These are phyloP conservation scores for Chytriomyces sp. DNA, from an alignment of 192 early-diverging fungal species.

Conservation along the genomic window DNA sequence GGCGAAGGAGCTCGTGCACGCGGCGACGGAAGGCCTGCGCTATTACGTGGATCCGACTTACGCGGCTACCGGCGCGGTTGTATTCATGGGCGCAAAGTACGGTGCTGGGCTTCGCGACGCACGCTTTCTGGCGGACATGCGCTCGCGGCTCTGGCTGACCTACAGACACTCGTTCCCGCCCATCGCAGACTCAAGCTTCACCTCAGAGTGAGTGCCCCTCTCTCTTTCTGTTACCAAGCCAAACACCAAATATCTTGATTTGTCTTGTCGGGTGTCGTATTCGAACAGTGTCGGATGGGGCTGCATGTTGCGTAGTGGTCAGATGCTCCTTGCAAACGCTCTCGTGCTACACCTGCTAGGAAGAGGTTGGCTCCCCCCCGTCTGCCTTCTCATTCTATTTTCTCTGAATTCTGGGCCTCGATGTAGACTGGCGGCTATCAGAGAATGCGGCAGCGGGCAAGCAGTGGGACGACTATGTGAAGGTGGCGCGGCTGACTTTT, in stretches of 20 bases:
- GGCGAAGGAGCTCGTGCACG: slow-evolving; percentile 26
- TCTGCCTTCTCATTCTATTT: background rate
- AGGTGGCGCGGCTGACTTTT: slow-evolving; percentile 17
- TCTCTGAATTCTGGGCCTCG: background rate
- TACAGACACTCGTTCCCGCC: slow-evolving; percentile 87
- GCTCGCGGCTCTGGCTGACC: slow-evolving; percentile 86
- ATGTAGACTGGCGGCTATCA: slow-evolving; percentile 40
- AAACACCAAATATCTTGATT: too few relatives aligned
- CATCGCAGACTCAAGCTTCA: slow-evolving; percentile 75
- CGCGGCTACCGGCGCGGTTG: background rate
- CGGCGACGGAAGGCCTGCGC: slow-evolving; percentile 21
- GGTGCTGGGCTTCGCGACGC: slow-evolving; percentile 38
- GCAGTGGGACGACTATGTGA: slow-evolving; percentile 36
- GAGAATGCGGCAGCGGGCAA: slow-evolving; percentile 30
- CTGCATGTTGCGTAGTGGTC: slow-evolving; percentile 95
- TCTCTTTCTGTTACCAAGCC: slow-evolving; percentile 68
- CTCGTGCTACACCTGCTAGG: slow-evolving; percentile 77
- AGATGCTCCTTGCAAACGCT: slow-evolving; percentile 87
- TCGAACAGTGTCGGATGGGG: slow-evolving; percentile 66
- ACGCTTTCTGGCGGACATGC: slow-evolving; percentile 79
- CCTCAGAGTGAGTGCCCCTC: slow-evolving; percentile 62
- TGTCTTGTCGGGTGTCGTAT: background rate
- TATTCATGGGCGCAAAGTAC: slow-evolving; percentile 5
- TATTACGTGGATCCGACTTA: slow-evolving; percentile 13
- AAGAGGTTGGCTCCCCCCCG: slow-evolving; percentile 50